Evolutionary conservation across 306 rosid species (phyloP).

Genomic region (Glycine latifolia): DNA sequence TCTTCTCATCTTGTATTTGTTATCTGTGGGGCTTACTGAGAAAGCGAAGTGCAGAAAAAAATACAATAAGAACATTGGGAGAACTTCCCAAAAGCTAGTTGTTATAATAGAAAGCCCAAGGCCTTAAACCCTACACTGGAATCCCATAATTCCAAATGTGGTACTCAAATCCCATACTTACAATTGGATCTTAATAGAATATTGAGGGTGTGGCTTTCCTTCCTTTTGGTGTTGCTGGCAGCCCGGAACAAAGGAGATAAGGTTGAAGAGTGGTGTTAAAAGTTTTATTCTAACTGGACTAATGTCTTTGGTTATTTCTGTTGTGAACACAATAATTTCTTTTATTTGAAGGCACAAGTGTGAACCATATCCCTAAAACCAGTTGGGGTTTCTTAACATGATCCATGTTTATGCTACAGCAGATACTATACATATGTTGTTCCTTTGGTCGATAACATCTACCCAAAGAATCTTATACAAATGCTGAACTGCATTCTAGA

Average conservation of each 20-base stretch:
- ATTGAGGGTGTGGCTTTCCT: conserved; percentile 5
- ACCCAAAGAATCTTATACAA: not conserved
- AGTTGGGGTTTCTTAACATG: not conserved
- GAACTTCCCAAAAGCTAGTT: not conserved
- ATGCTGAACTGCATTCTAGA: conserved; percentile 4
- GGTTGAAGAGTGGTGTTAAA: not conserved
- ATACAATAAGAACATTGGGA: not conserved
- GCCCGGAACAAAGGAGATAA: not conserved
- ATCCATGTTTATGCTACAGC: not conserved
- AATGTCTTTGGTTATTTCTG: not conserved
- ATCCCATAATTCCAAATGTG: not conserved
- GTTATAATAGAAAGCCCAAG: not conserved
- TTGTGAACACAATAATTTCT: not conserved
- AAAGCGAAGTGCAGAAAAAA: not conserved
- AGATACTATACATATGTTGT: not conserved
- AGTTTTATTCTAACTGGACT: not conserved
- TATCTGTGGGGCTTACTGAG: not conserved
- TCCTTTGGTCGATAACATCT: not conserved
- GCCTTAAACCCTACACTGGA: not conserved
- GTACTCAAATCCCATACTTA: not conserved
- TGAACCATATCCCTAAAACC: conserved; percentile 6
- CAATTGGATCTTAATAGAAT: not conserved
- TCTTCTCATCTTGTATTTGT: not conserved
- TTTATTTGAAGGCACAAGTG: not conserved
- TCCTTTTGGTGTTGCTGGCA: not conserved